These are phyloP conservation scores for Scutellaria minor DNA, from an alignment of 257 asterid species.

Conservation along the genomic window DNA sequence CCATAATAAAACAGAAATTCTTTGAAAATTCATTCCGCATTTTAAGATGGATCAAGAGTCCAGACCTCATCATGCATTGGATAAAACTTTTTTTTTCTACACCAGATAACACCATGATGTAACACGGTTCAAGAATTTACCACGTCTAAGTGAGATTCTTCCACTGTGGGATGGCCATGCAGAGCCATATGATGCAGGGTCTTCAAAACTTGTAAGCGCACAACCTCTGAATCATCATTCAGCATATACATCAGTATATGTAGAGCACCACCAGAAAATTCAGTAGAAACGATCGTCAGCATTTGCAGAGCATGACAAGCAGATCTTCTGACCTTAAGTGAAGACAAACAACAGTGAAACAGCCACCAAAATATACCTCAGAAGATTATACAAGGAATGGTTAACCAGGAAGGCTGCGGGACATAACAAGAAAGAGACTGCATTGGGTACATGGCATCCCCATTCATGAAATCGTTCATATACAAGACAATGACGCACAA, in stretches of 20 bases:
- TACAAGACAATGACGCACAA: conserved; percentile 11
- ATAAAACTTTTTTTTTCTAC: background rate
- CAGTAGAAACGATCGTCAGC: conserved; percentile 54
- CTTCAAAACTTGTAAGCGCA: conserved; percentile 76
- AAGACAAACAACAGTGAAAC: conserved; percentile 29
- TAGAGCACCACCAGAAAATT: conserved; percentile 68
- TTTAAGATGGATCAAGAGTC: conserved; percentile 24
- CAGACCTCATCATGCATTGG: background rate
- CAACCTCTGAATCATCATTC: conserved; percentile 74
- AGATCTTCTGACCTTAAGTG: conserved; percentile 83
- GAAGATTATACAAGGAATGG: conserved; percentile 19
- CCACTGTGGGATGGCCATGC: conserved; percentile 56
- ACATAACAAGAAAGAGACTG: background rate
- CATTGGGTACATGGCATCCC: conserved; percentile 1
- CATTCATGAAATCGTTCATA: conserved; percentile 5
- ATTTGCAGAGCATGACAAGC: conserved; percentile 83
- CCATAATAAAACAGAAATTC: background rate
- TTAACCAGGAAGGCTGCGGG: background rate
- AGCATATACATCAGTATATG: conserved; percentile 69
- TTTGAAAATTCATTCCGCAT: background rate
- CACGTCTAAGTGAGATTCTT: conserved; percentile 71
- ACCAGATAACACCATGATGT: conserved; percentile 14
- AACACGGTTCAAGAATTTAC: conserved; percentile 47
- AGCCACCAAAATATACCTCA: conserved; percentile 35
- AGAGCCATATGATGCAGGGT: conserved; percentile 64